phyloP scores from a whole-genome alignment of 371 early-diverging fungal genomes.

The Circinella minor region DNA sequence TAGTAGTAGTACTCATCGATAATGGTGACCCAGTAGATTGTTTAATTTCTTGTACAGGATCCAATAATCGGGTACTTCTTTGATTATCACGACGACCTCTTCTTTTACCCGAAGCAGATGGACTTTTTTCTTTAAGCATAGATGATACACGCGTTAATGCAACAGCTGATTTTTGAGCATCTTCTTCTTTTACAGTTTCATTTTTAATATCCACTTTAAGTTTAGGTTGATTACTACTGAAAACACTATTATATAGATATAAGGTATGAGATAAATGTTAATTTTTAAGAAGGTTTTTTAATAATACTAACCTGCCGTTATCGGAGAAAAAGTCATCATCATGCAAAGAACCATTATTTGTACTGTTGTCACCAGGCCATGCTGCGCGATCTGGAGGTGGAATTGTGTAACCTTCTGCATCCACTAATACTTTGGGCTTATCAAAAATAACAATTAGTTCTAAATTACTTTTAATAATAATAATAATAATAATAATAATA shows the following conservation, averaged over 20 bases:
- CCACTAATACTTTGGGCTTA: conserved; percentile 29
- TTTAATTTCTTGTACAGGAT: conserved; percentile 24
- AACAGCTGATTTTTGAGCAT: conserved; percentile 34
- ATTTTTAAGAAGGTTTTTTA: no score
- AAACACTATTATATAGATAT: conserved; percentile 19
- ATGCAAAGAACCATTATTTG: not conserved
- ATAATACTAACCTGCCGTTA: conserved; percentile 22
- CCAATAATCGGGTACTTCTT: conserved; percentile 33
- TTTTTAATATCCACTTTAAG: conserved; percentile 41
- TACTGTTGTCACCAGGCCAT: conserved; percentile 34
- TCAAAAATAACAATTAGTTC: not conserved
- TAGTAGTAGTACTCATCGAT: not conserved
- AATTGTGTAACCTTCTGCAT: conserved; percentile 56
- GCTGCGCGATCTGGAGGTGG: conserved; percentile 58
- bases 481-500: not conserved
- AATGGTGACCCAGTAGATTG: not conserved
- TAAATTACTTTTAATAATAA: not conserved
- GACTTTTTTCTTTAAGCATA: conserved; percentile 34
- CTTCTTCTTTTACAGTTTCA: conserved; percentile 36
- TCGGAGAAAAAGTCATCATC: conserved; percentile 30
- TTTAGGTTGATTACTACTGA: conserved; percentile 23
- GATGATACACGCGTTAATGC: conserved; percentile 43
- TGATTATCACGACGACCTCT: conserved; percentile 48
- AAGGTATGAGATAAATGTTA: no score
- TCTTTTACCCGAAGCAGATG: conserved; percentile 25